Evolutionary conservation across 129 eudicot species (phyloP), one percentile per base, ranked within the genome.

Genomic region (Logfia minima): DNA sequence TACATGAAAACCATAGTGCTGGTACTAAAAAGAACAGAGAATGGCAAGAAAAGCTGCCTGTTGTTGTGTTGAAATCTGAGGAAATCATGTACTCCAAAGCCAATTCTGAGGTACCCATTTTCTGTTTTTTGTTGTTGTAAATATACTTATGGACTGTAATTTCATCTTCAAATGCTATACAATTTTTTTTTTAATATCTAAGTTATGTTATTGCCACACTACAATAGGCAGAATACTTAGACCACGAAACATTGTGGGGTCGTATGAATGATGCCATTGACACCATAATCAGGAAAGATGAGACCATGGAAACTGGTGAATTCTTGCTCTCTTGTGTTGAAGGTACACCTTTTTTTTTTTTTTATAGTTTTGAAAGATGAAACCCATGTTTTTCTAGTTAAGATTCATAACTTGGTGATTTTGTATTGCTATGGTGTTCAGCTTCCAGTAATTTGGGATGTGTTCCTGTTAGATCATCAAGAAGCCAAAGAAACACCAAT

Each of bases 61-160:
- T 82, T 75, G 97, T 93, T 52, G 98, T 93, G 61, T 66, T 93
- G 8, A 93, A 86, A 86, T 89, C 97, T 17, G 98, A 93, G 62
- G 97, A 91, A 87, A 93, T 93, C 28, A 87, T 93, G 96, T 93
- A 93, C 85, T 93, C 98, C 71, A 93, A 93, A 80, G 98, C 98
- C 37, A 89, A 93, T 87, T 90, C 98, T 16, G 97, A 93, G 97
- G 98, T 93, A 64, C 81, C 37, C 35, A 56, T 66, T 11, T 65
- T 72, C 66, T 31, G 17, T 22, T 68, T 73, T 37, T 37, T 16
- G 16, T 61, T 52, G 28, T n/a, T 32, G 64, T 71, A 8, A 26
- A 9, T 8, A 41, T 41, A 9, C 2, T 10, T 48, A 48, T 48
- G 55, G 55, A 48, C 55, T 48, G 55, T 11, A 48, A 48, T 48